phyloP scores from a whole-genome alignment of 2,329 filamentous ascomycete genomes.

The Thielaviopsis populi region DNA sequence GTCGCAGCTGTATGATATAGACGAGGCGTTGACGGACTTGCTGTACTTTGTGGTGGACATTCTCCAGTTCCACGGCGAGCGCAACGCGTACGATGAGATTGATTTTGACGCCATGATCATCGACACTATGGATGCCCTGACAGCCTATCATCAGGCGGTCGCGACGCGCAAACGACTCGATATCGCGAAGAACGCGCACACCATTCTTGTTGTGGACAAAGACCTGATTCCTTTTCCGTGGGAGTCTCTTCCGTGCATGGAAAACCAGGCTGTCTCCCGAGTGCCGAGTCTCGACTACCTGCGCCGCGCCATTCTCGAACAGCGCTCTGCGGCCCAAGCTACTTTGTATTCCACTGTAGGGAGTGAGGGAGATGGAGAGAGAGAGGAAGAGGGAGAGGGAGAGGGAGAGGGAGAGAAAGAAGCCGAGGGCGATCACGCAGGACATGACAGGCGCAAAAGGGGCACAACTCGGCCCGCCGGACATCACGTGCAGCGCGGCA shows the following conservation, averaged over 20 bases:
- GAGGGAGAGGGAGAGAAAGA: background rate
- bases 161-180: conserved; percentile 21
- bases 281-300: conserved; percentile 77
- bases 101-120: conserved; percentile 88
- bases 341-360: background rate
- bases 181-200: conserved; percentile 43
- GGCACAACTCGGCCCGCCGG: conserved; percentile 23
- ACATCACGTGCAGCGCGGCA: conserved; percentile 38
- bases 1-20: conserved; percentile 54
- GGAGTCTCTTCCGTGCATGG: conserved; percentile 84
- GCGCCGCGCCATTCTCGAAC: conserved; percentile 55
- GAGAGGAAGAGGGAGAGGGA: conserved; percentile 15
- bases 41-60: conserved; percentile 95
- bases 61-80: conserved; percentile 88
- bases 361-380: background rate
- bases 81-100: conserved; percentile 93
- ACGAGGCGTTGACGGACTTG: conserved; percentile 80
- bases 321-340: conserved; percentile 19
- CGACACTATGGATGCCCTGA: conserved; percentile 71
- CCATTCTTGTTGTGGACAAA: conserved; percentile 83
- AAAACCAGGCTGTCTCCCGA: conserved; percentile 63
- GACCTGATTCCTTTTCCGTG: conserved; percentile 82
- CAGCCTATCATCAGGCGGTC: conserved; percentile 52
- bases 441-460: conserved; percentile 21
- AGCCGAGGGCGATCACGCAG: conserved; percentile 12